Conservation (phyloP, 768 basidiomycete genomes). For the Piloderma croceum region DNA sequence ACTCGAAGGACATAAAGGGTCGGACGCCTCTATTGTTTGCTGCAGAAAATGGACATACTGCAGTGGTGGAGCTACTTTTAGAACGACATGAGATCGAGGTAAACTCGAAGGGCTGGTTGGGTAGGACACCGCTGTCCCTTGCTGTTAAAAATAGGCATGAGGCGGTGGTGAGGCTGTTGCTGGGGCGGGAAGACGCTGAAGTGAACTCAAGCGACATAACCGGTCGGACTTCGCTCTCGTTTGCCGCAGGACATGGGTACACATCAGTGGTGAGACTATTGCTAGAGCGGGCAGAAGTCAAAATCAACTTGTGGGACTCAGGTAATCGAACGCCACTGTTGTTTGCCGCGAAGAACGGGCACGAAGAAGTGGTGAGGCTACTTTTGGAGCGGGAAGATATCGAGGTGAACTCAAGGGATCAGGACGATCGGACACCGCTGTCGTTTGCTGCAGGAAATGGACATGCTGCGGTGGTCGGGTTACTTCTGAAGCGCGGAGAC, state of each 20-base stretch:
- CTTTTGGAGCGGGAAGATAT: not conserved
- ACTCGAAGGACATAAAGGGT: not conserved
- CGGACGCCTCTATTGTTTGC: not conserved
- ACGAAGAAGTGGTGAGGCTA: not conserved
- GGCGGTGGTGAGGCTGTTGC: no score
- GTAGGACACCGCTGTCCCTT: not conserved
- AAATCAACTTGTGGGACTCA: not conserved
- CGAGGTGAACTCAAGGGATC: not conserved
- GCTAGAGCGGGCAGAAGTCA: not conserved
- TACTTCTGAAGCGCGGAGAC: slow-evolving; percentile 5
- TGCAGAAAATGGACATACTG: not conserved
- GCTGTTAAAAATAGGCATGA: not conserved
- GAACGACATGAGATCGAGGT: not conserved
- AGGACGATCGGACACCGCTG: not conserved
- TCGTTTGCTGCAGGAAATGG: not conserved
- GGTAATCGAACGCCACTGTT: not conserved
- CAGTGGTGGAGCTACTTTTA: not conserved
- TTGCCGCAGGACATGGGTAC: not conserved
- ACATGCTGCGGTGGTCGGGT: not conserved
- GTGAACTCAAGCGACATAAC: not conserved
- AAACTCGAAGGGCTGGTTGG: not conserved
- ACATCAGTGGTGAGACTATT: not conserved
- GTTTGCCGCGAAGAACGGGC: not conserved
- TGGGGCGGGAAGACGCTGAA: not conserved
- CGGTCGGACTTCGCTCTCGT: not conserved